Evolutionary conservation across 2,329 filamentous ascomycete genomes (phyloP).

Genomic region (Colletotrichum sidae): DNA sequence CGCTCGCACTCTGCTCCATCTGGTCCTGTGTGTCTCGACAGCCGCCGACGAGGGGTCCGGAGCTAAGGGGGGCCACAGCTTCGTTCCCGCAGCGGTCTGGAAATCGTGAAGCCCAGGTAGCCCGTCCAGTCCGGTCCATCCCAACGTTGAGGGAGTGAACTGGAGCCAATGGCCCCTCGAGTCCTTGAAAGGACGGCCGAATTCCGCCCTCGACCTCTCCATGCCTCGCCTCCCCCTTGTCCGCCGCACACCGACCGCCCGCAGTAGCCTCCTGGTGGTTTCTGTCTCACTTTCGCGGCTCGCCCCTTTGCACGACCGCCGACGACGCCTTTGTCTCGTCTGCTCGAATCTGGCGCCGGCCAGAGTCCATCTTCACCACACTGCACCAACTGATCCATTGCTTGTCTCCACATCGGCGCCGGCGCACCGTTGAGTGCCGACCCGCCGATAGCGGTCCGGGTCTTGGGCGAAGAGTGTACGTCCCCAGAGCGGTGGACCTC

Average conservation of each 20-base stretch:
- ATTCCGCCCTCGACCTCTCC: constrained; percentile 22
- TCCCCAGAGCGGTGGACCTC: constrained; percentile 21
- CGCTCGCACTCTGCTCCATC: constrained; percentile 10
- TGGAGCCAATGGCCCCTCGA: neutral
- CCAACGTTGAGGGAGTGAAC: neutral
- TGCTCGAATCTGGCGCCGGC: neutral
- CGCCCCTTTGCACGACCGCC: constrained; percentile 31
- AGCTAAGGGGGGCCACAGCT: no score
- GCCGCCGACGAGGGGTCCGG: constrained; percentile 3
- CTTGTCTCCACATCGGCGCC: constrained; percentile 20
- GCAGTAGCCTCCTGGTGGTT: neutral
- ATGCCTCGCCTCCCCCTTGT: neutral
- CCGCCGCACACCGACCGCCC: constrained; percentile 4
- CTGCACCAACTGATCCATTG: neutral
- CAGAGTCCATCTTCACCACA: neutral
- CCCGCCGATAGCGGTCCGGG: constrained; percentile 24
- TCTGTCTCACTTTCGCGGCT: constrained; percentile 17
- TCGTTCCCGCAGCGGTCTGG: no score
- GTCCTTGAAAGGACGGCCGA: constrained; percentile 12
- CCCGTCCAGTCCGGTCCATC: no score
- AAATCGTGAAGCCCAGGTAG: no score
- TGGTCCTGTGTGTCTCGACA: neutral
- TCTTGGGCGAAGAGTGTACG: neutral
- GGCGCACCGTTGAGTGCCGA: constrained; percentile 19
- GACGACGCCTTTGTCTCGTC: neutral